Evolutionary conservation across 2,329 filamentous ascomycete species (phyloP).

Genomic region (Exophiala spinifera): DNA sequence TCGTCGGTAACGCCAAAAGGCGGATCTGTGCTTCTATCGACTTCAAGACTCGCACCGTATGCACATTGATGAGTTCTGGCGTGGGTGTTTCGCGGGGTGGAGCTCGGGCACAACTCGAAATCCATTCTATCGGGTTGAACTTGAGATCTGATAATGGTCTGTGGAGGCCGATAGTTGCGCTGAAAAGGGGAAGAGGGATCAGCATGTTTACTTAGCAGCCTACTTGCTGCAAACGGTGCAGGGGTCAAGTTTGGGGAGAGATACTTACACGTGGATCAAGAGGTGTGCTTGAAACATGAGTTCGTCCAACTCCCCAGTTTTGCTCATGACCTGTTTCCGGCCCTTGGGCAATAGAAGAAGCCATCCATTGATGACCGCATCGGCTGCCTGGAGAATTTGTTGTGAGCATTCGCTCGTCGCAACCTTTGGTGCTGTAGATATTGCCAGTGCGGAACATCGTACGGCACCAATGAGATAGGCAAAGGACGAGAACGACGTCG

Average conservation of each 20-base stretch:
- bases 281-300: slow-evolving; percentile 90
- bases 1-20: slow-evolving; percentile 38
- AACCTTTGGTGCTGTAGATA: slow-evolving; percentile 29
- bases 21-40: slow-evolving; percentile 41
- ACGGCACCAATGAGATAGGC: slow-evolving; percentile 35
- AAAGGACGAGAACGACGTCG: slow-evolving; percentile 35
- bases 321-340: slow-evolving; percentile 34
- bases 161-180: slow-evolving; percentile 38
- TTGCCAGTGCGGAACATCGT: slow-evolving; percentile 29
- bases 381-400: slow-evolving; percentile 35
- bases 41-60: slow-evolving; percentile 40
- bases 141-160: slow-evolving; percentile 41
- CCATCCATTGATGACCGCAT: slow-evolving; percentile 42
- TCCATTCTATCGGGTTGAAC: slow-evolving; percentile 39
- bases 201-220: background rate
- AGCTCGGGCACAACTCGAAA: slow-evolving; percentile 37
- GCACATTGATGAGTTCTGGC: slow-evolving; percentile 35
- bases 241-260: background rate
- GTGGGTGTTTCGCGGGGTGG: background rate
- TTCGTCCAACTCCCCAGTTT: slow-evolving; percentile 33
- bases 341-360: slow-evolving; percentile 37
- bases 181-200: slow-evolving; percentile 16
- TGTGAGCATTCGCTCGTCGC: slow-evolving; percentile 29
- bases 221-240: background rate
- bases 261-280: slow-evolving; percentile 53